Evolutionary conservation across 2,329 filamentous ascomycete species (phyloP), one percentile per base, ranked within the genome.

Genomic region (Venturiaceae sp.): DNA sequence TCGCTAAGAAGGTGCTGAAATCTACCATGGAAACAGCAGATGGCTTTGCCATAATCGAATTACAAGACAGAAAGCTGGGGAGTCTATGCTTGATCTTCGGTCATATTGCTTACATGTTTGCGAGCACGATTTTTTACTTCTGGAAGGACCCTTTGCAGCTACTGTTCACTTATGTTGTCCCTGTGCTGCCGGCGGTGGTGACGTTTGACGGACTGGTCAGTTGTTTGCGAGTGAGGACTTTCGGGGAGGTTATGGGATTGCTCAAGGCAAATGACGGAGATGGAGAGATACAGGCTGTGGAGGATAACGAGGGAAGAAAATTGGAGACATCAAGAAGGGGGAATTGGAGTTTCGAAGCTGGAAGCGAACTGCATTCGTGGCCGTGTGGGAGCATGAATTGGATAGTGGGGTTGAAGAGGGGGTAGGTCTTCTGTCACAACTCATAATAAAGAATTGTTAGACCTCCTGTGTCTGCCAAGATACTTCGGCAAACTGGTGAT

Each of bases 21-120:
- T 83, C 87, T 67, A 86, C 85, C 0, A 69, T 89, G 37, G 76
- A 82, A 64, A 87, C 81, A 0, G 80, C 82, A 56, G 80, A 87
- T 61, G 86, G 82, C 0, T 85, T 90, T 64, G 85, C 80, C 8
- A 87, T 91, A 60, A 84, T 90, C 62, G 87, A 90, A 71, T 77
- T 90, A n/a, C 86, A 90, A 69, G 83, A 86, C 63, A 81, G 87
- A 1, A 61, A 63, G 2, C 3, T 69, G 2, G 62, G 63, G 0
- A 68, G 65, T 34, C 36, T 74, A 7, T 5, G 63, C 6, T 60
- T 72, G 52, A 68, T 73, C 62, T 26, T 67, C n/a, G 54, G 67
- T 32, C 70, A 72, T 54, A 64, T 65, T 33, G 77, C 76, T 16
- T 62, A 84, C 1, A 69, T 75, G 2, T 80, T 82, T 34, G 69